Evolutionary conservation across 345 rosid genomes (phyloP).

Genomic region (Gossypium raimondii): DNA sequence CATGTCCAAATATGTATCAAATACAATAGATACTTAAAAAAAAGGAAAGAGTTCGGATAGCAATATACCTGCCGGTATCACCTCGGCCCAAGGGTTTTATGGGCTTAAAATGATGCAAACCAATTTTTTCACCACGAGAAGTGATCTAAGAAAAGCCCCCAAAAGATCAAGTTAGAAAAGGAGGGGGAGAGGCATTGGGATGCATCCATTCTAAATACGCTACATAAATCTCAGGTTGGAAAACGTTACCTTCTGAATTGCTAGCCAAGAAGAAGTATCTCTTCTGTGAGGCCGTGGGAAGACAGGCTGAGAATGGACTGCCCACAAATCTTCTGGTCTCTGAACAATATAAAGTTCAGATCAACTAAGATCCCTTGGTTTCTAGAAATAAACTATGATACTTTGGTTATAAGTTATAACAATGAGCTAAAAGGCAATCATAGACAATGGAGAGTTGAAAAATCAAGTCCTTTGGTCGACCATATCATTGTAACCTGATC

Average conservation of each 20-base stretch:
- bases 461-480: background rate
- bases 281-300: constrained; percentile 80
- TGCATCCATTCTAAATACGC: background rate
- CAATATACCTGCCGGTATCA: constrained; percentile 90
- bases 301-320: constrained; percentile 70
- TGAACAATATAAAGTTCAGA: constrained; percentile 30
- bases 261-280: constrained; percentile 67
- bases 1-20: background rate
- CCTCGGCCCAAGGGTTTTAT: constrained; percentile 93
- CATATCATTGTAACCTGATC: too few relatives aligned
- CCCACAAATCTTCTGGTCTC: constrained; percentile 97
- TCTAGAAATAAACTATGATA: background rate
- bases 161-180: constrained; percentile 5
- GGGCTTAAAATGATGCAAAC: constrained; percentile 87
- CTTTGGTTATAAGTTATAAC: background rate
- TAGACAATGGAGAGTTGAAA: background rate
- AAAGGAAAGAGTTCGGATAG: background rate
- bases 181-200: background rate
- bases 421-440: background rate
- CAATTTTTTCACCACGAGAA: constrained; percentile 60
- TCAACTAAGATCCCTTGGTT: constrained; percentile 13
- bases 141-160: constrained; percentile 48
- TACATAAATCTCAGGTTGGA: background rate
- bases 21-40: background rate
- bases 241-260: constrained; percentile 65